Evolutionary conservation across 1,139 yeast species (phyloP).

Genomic region (Geotrichum carabidarum): DNA sequence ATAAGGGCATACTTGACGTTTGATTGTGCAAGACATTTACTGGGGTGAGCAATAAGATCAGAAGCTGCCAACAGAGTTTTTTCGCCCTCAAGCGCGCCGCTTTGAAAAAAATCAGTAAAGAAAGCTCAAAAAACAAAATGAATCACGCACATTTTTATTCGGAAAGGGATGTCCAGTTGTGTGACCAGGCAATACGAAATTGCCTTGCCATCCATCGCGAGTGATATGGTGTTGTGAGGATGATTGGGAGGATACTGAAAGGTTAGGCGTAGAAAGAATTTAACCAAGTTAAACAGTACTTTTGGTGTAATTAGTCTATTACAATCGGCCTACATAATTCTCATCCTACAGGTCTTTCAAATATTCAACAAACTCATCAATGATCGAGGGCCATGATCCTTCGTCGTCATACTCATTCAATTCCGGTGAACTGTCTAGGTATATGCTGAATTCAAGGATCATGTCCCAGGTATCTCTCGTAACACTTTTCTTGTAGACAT

Average conservation of each 20-base stretch:
- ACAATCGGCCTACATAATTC: no score
- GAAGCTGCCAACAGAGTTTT: slow-evolving; percentile 49
- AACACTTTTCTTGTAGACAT: slow-evolving; percentile 44
- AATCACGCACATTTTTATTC: slow-evolving; percentile 41
- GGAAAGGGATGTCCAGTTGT: slow-evolving; percentile 58
- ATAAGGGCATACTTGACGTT: slow-evolving; percentile 22
- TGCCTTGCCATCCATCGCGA: slow-evolving; percentile 43
- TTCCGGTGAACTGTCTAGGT: slow-evolving; percentile 49
- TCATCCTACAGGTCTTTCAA: slow-evolving; percentile 15
- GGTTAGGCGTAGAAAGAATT: not conserved
- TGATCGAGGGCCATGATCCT: slow-evolving; percentile 81
- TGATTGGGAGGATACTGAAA: not conserved
- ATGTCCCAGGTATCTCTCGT: slow-evolving; percentile 80
- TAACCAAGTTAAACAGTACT: no score
- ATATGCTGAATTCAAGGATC: slow-evolving; percentile 62
- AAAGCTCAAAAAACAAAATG: slow-evolving; percentile 34
- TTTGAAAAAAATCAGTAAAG: not conserved
- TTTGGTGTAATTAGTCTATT: no score
- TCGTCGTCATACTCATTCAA: slow-evolving; percentile 66
- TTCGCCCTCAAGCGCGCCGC: slow-evolving; percentile 41
- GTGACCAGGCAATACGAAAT: slow-evolving; percentile 71
- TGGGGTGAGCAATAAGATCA: slow-evolving; percentile 52
- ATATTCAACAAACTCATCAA: slow-evolving; percentile 77
- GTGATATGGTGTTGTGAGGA: not conserved
- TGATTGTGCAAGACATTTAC: slow-evolving; percentile 24